Percentiles rank a stretch among this genome's conserved stretches.
Evolutionary conservation across 108 stramenopile species (phyloP).

Genomic region (Cyclotella atomus): DNA sequence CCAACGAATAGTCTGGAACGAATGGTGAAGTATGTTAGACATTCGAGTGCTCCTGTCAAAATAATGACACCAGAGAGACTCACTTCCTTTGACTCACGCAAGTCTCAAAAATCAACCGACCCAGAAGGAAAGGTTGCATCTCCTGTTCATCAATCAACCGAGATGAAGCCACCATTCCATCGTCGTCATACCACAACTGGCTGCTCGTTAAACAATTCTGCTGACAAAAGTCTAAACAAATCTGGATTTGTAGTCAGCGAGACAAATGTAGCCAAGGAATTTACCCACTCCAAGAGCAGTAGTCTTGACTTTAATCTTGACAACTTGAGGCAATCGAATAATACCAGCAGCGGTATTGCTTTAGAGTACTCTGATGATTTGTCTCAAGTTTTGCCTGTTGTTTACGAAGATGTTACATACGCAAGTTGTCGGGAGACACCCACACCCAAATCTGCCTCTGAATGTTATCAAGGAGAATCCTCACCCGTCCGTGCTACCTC

Average conservation of each 20-base stretch:
- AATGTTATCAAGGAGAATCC: neutral
- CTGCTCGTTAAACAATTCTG: neutral
- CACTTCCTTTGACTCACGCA: too few relatives aligned
- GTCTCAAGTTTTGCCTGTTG: neutral
- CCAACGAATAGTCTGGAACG: neutral
- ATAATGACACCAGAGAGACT: too few relatives aligned
- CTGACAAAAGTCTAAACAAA: neutral
- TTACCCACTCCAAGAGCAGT: neutral
- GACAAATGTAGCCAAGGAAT: constrained; percentile 1
- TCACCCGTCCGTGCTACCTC: neutral
- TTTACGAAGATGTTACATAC: neutral
- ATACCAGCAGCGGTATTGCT: neutral
- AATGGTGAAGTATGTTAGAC: neutral
- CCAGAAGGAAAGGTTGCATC: neutral
- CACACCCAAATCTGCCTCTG: neutral
- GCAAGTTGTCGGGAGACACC: too few relatives aligned
- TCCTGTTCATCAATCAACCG: neutral
- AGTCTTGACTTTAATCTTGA: neutral
- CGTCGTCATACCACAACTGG: neutral
- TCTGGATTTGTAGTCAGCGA: neutral
- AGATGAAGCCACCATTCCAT: neutral
- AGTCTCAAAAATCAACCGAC: neutral
- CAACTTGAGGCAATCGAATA: neutral
- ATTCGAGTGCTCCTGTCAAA: too few relatives aligned
- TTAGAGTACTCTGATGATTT: neutral